Base-by-base conservation (phyloP, 2,329 filamentous ascomycete genomes). In the Cladosporium sp. region DNA sequence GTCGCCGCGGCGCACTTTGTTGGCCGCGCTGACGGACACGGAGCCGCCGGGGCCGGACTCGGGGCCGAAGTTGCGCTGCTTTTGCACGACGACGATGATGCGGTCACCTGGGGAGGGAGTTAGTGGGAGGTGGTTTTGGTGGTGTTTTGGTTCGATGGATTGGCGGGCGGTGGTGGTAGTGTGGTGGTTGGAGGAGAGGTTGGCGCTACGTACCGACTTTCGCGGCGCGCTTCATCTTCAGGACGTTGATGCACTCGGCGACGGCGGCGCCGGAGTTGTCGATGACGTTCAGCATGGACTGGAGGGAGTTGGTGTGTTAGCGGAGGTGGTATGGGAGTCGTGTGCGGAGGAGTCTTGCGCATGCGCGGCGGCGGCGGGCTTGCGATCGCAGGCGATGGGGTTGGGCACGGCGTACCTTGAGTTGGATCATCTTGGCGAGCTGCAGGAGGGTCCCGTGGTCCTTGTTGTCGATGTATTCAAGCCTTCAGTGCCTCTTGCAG, bases 251-350 rank as follows among this genome's bases (percentile, higher is more conserved):
- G 76, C 93, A 98, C 77, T 98, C 93, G 74, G 97, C 93, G 61
- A 98, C 80, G 65, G 93, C 91, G 63, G 93, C 93, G 70, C 93
- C 93, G 60, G 93, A 97, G 79, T 96, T 98, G 85, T 98, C 93
- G 83, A 98, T 97, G 85, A 93, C 97, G 76, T 93, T 96, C 66
- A 98, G 82, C 83, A 98, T 89, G 70, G 91, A 87, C 93, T 96
- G 62, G 44, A 6, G 16, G 35, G 35, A 28, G n/a, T 38, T 3
- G 8, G n/a, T n/a, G 8, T 38, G 35, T 38, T 38, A 38, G n/a
- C 31, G 33, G 32, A n/a, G 22, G 16, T 43, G n/a, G 42, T 31
- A 19, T 28, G 42, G 42, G 16, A 19, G 42, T 19, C 31, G 18
- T 28, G 22, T 28, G 22, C 34, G 34, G 10, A 35, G n/a, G 34